Base-by-base conservation (phyloP, 2,329 filamentous ascomycete genomes). In the Sporothrix euskadiensis region DNA sequence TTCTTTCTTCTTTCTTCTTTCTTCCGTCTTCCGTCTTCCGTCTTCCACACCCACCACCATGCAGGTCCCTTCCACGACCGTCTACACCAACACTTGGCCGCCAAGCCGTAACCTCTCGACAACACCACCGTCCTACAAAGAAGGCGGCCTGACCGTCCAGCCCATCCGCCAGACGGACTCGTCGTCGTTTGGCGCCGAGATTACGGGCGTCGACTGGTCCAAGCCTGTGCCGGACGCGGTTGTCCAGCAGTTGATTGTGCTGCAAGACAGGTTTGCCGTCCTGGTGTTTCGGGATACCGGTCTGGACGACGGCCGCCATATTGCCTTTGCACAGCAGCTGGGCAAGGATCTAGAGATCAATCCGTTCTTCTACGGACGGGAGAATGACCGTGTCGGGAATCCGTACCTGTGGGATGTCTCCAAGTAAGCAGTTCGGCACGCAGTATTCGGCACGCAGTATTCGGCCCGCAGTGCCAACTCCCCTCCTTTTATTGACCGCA, bases 271-370 rank as follows among this genome's bases (percentile, higher is more conserved):
- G 12, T 59, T 16, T 59, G 56, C 56, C 12, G 56, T 59, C n/a
- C 26, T 59, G 10, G 26, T 59, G 9, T 59, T 59, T 12, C 26
- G 56, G 26, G 56, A 71, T 2, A 71, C 69, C 14, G 54, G 69
- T 9, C 69, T 59, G 10, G 52, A 71, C 69, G 49, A 61, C 41
- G 52, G n/a, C 5, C n/a, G 69, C 5, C 69, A 71, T 14, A 71
- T 71, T 61, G 69, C 69, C 12, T 71, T 71, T 39, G 16, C 56
- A 12, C 56, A 59, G 56, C 56, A 59, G 56, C 14, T 59, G 22
- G 56, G 56, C 22, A 10, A 19, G 26, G 56, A 59, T 12, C 56
- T 59, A 9, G 56, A 59, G 56, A 59, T 59, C 26, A 59, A 59
- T 26, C 56, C 56, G 5, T 59, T 59, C 26, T 59, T 59, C 12